These are phyloP conservation scores for Dactylellina parvicollis DNA, from an alignment of 2,329 filamentous ascomycete species.

Conservation along the genomic window DNA sequence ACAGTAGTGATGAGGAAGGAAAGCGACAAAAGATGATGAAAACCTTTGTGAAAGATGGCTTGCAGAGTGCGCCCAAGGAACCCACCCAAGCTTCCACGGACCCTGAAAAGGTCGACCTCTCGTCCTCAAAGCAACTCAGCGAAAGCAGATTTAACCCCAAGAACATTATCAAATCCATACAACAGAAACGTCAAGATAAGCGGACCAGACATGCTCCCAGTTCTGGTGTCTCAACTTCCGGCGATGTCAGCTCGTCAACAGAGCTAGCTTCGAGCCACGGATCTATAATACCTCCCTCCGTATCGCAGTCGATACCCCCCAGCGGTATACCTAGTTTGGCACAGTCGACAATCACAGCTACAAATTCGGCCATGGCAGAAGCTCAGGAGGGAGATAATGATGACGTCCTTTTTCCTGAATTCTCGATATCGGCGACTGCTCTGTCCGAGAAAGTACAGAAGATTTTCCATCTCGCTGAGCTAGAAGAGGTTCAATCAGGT, in stretches of 20 bases:
- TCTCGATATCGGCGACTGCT: constrained; percentile 47
- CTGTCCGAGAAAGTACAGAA: constrained; percentile 79
- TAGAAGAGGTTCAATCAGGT: constrained; percentile 86
- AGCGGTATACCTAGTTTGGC: constrained; percentile 40
- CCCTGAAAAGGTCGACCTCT: constrained; percentile 29
- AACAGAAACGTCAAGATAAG: constrained; percentile 51
- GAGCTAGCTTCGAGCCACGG: constrained; percentile 42
- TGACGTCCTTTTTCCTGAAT: constrained; percentile 52
- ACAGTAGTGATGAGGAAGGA: constrained; percentile 54
- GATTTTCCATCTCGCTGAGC: constrained; percentile 82
- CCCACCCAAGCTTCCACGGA: constrained; percentile 40
- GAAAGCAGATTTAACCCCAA: constrained; percentile 43
- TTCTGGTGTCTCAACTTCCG: constrained; percentile 36
- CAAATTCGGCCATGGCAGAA: constrained; percentile 54
- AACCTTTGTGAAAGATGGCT: constrained; percentile 33
- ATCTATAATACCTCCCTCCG: constrained; percentile 42
- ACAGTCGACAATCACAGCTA: constrained; percentile 53
- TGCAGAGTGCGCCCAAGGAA: constrained; percentile 38
- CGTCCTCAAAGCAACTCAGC: constrained; percentile 43
- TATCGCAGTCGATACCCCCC: constrained; percentile 52
- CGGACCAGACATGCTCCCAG: constrained; percentile 30
- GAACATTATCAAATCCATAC: constrained; percentile 52
- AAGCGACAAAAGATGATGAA: constrained; percentile 42
- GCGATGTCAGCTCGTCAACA: constrained; percentile 37
- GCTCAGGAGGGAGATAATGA: constrained; percentile 58